A percentile compares a stretch with the other conserved stretches of the same genome.
These are phyloP conservation scores for Parachaetomium inaequale DNA, from an alignment of 495 filamentous ascomycete genomes.

Conservation along the genomic window DNA sequence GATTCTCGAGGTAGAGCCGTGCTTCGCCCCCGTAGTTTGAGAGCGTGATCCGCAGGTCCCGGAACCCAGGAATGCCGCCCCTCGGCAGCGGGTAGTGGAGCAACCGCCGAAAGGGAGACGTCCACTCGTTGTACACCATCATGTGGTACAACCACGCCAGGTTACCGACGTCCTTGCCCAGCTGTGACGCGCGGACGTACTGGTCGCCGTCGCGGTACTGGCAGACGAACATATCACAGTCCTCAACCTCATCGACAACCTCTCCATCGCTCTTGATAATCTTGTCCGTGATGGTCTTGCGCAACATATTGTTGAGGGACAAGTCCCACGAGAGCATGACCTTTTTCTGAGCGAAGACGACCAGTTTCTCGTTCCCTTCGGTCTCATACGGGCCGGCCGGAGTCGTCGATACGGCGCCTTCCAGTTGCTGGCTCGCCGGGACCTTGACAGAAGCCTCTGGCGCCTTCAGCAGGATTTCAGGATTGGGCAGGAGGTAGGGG, in stretches of 20 bases:
- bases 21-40: slow-evolving; percentile 97
- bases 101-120: slow-evolving; percentile 70
- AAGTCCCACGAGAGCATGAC: slow-evolving; percentile 71
- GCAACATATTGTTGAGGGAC: slow-evolving; percentile 59
- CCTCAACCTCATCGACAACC: slow-evolving; percentile 61
- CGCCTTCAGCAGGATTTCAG: slow-evolving; percentile 63
- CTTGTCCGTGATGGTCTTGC: slow-evolving; percentile 63
- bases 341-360: slow-evolving; percentile 64
- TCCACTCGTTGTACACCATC: slow-evolving; percentile 84
- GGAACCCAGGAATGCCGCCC: slow-evolving; percentile 72
- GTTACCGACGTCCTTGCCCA: slow-evolving; percentile 80
- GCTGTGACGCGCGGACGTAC: slow-evolving; percentile 70
- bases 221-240: slow-evolving; percentile 79
- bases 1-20: slow-evolving; percentile 86
- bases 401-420: slow-evolving; percentile 67
- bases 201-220: slow-evolving; percentile 78
- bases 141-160: slow-evolving; percentile 90
- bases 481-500: slow-evolving; percentile 84
- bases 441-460: slow-evolving; percentile 54
- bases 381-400: slow-evolving; percentile 48
- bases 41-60: slow-evolving; percentile 71
- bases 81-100: slow-evolving; percentile 85
- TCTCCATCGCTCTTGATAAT: slow-evolving; percentile 65
- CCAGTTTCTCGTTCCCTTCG: slow-evolving; percentile 34
- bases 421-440: slow-evolving; percentile 56